Conservation (phyloP, 106 monocot species). For the Dioscorea zingiberensis region DNA sequence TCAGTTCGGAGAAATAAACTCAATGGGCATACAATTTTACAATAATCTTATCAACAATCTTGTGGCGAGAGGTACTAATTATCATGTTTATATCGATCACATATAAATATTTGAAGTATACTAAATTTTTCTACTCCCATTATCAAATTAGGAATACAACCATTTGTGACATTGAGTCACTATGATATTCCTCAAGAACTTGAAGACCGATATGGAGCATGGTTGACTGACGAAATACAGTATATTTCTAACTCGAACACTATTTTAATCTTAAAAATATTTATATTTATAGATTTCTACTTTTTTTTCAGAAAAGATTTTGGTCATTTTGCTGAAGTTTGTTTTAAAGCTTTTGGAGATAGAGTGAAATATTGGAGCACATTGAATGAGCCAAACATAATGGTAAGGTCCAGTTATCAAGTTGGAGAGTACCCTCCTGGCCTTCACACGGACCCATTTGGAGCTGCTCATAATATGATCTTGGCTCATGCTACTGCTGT, state of each 20-base stretch:
- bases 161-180: constrained; percentile 49
- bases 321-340: constrained; percentile 44
- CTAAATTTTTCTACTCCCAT: background rate
- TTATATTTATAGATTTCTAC: too few species aligned
- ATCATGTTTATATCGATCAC: too few species aligned
- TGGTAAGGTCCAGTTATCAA: constrained; percentile 29
- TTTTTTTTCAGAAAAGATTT: constrained; percentile 37
- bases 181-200: constrained; percentile 51
- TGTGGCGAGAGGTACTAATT: constrained; percentile 31
- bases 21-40: constrained; percentile 41
- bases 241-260: background rate
- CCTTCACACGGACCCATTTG: constrained; percentile 27
- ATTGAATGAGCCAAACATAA: constrained; percentile 47
- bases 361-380: constrained; percentile 54
- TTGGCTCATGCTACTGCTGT: constrained; percentile 36
- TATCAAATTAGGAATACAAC: constrained; percentile 40
- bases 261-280: too few species aligned
- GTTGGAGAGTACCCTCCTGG: constrained; percentile 35
- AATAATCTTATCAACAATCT: constrained; percentile 39
- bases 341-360: constrained; percentile 53
- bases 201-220: constrained; percentile 37
- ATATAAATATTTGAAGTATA: too few species aligned
- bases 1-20: constrained; percentile 39
- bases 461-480: constrained; percentile 36
- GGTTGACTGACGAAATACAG: constrained; percentile 52